Evolutionary conservation across 805 yeast species (phyloP).

Genomic region (Starmera dryadoides): DNA sequence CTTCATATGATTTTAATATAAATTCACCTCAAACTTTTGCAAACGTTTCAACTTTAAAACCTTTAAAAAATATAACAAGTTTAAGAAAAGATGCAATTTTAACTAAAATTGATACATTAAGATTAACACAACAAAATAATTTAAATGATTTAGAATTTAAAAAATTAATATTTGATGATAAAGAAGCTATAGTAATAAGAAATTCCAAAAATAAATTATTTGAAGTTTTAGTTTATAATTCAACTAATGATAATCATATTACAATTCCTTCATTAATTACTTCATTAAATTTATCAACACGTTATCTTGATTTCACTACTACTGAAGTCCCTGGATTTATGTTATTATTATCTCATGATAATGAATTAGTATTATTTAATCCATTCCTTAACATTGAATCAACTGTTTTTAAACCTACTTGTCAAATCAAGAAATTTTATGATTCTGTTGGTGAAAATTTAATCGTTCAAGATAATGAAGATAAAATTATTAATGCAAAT

Average conservation of each 20-base stretch:
- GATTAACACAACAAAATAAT: conserved; percentile 25
- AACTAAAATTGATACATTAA: conserved; percentile 44
- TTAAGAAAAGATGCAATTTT: conserved; percentile 65
- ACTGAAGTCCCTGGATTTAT: conserved; percentile 37
- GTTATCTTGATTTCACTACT: conserved; percentile 31
- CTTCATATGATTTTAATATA: conserved; percentile 31
- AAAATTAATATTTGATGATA: conserved; percentile 38
- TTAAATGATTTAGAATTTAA: conserved; percentile 25
- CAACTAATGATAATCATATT: conserved; percentile 20
- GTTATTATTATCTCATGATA: conserved; percentile 29
- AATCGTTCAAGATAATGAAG: conserved; percentile 3
- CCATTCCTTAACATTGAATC: conserved; percentile 51
- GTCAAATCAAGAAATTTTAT: conserved; percentile 2
- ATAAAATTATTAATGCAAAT: conserved; percentile 19
- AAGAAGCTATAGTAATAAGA: conserved; percentile 56
- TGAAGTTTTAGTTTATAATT: conserved; percentile 43
- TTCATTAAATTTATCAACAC: conserved; percentile 22
- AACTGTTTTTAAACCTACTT: conserved; percentile 15
- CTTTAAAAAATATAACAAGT: neutral
- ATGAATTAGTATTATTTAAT: conserved; percentile 36
- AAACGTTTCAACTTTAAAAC: conserved; percentile 3
- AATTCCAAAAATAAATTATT: conserved; percentile 35
- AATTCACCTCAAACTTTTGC: conserved; percentile 33
- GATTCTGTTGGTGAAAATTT: conserved; percentile 12
- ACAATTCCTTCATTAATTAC: conserved; percentile 26